Base-by-base conservation (phyloP, 129 eudicot species). In the Logfia minima region DNA sequence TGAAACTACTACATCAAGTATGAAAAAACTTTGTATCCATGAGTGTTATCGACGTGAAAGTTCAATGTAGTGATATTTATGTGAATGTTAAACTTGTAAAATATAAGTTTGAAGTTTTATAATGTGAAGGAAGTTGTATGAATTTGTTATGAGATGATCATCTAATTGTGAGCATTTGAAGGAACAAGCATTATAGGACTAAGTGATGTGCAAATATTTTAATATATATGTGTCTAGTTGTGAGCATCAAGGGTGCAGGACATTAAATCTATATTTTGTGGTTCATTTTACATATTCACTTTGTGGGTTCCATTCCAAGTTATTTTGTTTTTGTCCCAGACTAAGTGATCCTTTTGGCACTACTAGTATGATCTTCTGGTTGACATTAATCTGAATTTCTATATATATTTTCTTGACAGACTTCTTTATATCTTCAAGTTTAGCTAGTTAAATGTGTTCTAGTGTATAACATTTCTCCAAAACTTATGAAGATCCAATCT, bases 251-350 rank as follows among this genome's bases (percentile, higher is more conserved):
- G 68, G 76, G 48, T 58, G 70, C 64, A 41, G 18, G 67, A 11
- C 68, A 28, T 62, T 8, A 48, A 35, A 69, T 70, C 10, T 16
- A 52, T 34, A 32, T 4, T 4, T 51, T 21, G 14, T 61, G 39
- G 77, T 61, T 70, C 62, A 35, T 66, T 61, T 71, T 14, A 16
- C 63, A 24, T 60, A 14, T 48, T 43, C 72, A 31, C 21, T 29
- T 59, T 43, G 82, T 78, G 77, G 82, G 71, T 60, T 41, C 71
- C 77, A 70, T 60, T 19, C 65, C 77, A 70, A 26, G 55, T 43
- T 59, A 78, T 78, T 78, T 70, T 71, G n/a, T 70, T 61, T 43
- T 14, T 52, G 65, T 43, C 37, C 34, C 61, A 48, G 22, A 28
- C 66, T 19, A 60, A 59, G 37, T 65, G 45, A 65, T 17, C 63